Base-by-base conservation (phyloP, 2,329 filamentous ascomycete genomes). In the Calonectria hawksworthii region DNA sequence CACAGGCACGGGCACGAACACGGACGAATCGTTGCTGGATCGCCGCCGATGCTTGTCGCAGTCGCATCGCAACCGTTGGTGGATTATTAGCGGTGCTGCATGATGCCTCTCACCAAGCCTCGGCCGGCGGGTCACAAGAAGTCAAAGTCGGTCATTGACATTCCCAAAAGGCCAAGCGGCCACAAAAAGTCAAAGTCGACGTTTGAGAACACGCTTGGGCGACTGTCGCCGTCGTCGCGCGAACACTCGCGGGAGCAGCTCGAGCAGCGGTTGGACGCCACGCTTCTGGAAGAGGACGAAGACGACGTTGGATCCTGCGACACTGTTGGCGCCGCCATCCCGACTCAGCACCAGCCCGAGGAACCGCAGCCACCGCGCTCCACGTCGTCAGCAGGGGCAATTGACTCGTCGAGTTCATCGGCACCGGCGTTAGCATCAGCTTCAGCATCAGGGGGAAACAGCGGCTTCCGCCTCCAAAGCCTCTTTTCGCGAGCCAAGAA, bases 41-140 rank as follows among this genome's bases (percentile, higher is more conserved):
- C 38, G 44, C 56, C 34, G 66, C 61, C 47, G 66, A 66, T 70
- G 72, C 64, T 66, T 16, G 71, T 36, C 36, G 72, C 67, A 23
- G 67, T 51, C 14, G 50, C 66, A 56, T n/a, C 51, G 51, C 51
- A 36, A 41, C 30, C 66, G 34, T 61, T 61, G 56, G 56, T 61
- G 56, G 44, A 68, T 36, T 52, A 32, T 36, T 38, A 56, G 51
- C 51, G 34, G 64, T 47, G 30, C 41, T 70, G 56, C 32, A 56
- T 41, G n/a, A 80, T 80, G 79, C 79, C 79, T 74, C 72, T 80
- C 56, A 79, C 70, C 64, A 80, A 80, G 51, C 16, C 73, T 44
- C 79, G 76, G 70, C 79, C 79, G 63, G 23, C 26, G 52, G 70
- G 77, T 73, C 70, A 76, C 44, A 73, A 69, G 72, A 74, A 71